Conservation (phyloP, 2,329 filamentous ascomycete species). For the Hortaea werneckii region DNA sequence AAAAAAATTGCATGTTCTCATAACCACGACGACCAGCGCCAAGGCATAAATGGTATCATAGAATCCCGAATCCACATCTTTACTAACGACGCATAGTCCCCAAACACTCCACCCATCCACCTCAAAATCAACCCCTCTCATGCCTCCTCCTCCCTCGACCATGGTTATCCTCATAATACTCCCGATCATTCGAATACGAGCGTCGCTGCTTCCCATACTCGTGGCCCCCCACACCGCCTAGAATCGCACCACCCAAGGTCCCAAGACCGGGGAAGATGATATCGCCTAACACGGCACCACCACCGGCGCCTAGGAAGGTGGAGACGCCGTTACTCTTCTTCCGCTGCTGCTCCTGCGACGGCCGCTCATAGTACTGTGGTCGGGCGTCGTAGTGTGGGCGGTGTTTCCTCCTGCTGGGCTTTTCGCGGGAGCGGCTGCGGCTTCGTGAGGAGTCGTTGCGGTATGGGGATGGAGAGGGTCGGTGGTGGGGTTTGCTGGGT, state of each 20-base stretch:
- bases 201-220: conserved; percentile 29
- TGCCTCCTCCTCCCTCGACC: conserved; percentile 1
- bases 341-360: conserved; percentile 8
- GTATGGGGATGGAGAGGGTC: conserved; percentile 9
- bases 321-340: conserved; percentile 20
- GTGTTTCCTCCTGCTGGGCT: conserved; percentile 2
- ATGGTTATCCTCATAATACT: conserved; percentile 2
- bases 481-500: conserved; percentile 7
- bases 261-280: conserved; percentile 35
- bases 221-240: conserved; percentile 34
- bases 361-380: not conserved
- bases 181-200: conserved; percentile 10
- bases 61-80: no score
- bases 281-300: conserved; percentile 35
- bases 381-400: conserved; percentile 13
- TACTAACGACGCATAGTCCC: not conserved
- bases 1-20: not conserved
- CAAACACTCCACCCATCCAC: not conserved
- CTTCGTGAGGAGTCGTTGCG: conserved; percentile 6
- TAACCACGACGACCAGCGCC: not conserved
- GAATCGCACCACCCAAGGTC: conserved; percentile 27
- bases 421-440: conserved; percentile 10
- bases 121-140: not conserved
- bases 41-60: not conserved
- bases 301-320: conserved; percentile 36